Base-by-base conservation (phyloP, 306 rosid genomes). In the Quercus alba region DNA sequence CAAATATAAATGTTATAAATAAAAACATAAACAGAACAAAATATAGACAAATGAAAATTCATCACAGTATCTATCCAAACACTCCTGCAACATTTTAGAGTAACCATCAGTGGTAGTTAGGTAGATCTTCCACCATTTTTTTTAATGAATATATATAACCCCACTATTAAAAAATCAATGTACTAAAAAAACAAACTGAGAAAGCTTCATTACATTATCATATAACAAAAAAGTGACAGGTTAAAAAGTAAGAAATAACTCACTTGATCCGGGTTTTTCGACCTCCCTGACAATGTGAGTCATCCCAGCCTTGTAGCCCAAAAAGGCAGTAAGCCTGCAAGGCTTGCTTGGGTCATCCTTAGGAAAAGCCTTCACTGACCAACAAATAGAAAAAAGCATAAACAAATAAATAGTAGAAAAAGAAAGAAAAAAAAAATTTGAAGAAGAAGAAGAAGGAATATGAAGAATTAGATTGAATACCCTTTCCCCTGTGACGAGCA, bases 221-320 rank as follows among this genome's bases (percentile, higher is more conserved):
- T 41, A 41, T 41, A 41, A 7, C 0, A 41, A 2, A 66, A 8
- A 2, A 67, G 35, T 67, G 35, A 26, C 9, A 5, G 7, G 11
- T 19, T 67, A 31, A 33, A 23, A 10, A 58, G 8, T 20, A 54
- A 8, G 3, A 41, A 41, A 41, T 0, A 0, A 46, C 91, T 54
- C 52, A 93, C 97, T 91, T 19, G 97, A 93, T 56, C 97, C 97
- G 1, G 97, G 94, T 21, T 93, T 93, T 86, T 93, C 94, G 5
- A 93, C 97, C 72, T 93, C 97, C 64, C 97, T 80, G 3, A 93
- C 97, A 83, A 93, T 89, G 82, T 93, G 97, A 17, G 97, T 93
- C 97, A 93, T 93, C 56, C 97, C 91, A 68, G 97, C 97, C 91
- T 93, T 93, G 87, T 93, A 91, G 55, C 97, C 97, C 78, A 91